Evolutionary conservation across 805 yeast species (phyloP).

Genomic region (Saccharomyces jurei): DNA sequence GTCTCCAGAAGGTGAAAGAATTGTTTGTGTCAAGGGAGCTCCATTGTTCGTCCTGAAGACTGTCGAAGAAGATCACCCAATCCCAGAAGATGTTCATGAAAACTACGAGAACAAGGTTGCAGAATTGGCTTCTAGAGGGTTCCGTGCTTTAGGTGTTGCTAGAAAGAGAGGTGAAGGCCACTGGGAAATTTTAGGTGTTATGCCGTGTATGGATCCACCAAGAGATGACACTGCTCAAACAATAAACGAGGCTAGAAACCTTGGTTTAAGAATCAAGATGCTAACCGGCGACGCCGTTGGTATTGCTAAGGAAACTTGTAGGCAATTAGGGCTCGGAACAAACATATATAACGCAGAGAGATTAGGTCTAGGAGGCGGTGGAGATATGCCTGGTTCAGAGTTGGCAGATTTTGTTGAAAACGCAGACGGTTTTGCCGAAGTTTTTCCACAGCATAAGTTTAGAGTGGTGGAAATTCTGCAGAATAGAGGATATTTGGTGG

Average conservation of each 20-base stretch:
- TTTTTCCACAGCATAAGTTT: conserved; percentile 96
- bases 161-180: conserved; percentile 97
- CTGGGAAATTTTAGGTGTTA: conserved; percentile 96
- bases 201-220: conserved; percentile 99
- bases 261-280: conserved; percentile 95
- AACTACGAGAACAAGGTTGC: conserved; percentile 96
- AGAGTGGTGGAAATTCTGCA: conserved; percentile 92
- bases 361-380: conserved; percentile 92
- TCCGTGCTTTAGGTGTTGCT: conserved; percentile 97
- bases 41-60: conserved; percentile 94
- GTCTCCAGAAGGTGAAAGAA: conserved; percentile 93
- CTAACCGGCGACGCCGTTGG: conserved; percentile 99
- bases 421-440: conserved; percentile 98
- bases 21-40: conserved; percentile 95
- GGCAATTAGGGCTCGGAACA: conserved; percentile 94
- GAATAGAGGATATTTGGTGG: conserved; percentile 93
- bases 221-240: conserved; percentile 96
- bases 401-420: conserved; percentile 95
- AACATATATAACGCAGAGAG: conserved; percentile 95
- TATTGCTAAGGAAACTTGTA: conserved; percentile 96
- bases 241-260: conserved; percentile 79
- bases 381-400: conserved; percentile 95
- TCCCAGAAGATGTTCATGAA: conserved; percentile 88
- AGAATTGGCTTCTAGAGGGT: conserved; percentile 96
- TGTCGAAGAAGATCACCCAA: conserved; percentile 94